A percentile compares a stretch with the other conserved stretches of the same genome.
Evolutionary conservation across 192 early-diverging fungal genomes (phyloP).

Genomic region (Pilobolus umbonatus): DNA sequence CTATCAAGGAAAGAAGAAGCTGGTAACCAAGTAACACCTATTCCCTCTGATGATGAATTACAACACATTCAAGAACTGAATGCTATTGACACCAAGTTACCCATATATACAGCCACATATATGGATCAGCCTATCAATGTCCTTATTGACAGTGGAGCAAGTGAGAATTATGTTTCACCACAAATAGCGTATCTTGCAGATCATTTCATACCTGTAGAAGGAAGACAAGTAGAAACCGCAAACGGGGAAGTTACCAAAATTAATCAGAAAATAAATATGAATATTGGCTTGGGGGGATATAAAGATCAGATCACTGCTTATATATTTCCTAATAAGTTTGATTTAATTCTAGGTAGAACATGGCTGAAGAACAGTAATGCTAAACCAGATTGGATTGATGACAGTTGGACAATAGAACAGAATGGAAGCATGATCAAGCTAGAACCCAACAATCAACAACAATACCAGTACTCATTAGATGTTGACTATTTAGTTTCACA

Average conservation of each 20-base stretch:
- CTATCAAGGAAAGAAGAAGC: neutral
- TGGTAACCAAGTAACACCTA: neutral
- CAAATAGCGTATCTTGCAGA: neutral
- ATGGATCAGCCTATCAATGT: neutral
- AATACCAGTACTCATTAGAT: no score
- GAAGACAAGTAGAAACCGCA: neutral
- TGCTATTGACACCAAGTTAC: neutral
- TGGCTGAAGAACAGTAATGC: constrained; percentile 2
- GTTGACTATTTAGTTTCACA: neutral
- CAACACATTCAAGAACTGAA: neutral
- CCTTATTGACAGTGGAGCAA: constrained; percentile 1
- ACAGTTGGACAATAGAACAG: neutral
- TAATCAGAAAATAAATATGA: neutral
- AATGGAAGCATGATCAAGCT: no score
- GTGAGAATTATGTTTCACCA: constrained; percentile 12
- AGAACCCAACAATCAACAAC: no score
- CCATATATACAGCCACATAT: neutral
- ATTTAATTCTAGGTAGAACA: constrained; percentile 1
- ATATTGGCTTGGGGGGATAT: neutral
- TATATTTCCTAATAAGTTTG: constrained; percentile 1
- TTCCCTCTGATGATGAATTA: neutral
- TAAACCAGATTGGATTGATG: neutral
- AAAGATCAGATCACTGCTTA: neutral
- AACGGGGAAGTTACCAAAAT: neutral
- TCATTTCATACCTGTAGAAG: neutral